Base-by-base conservation (phyloP, 306 rosid genomes). In the Rosa rugosa region DNA sequence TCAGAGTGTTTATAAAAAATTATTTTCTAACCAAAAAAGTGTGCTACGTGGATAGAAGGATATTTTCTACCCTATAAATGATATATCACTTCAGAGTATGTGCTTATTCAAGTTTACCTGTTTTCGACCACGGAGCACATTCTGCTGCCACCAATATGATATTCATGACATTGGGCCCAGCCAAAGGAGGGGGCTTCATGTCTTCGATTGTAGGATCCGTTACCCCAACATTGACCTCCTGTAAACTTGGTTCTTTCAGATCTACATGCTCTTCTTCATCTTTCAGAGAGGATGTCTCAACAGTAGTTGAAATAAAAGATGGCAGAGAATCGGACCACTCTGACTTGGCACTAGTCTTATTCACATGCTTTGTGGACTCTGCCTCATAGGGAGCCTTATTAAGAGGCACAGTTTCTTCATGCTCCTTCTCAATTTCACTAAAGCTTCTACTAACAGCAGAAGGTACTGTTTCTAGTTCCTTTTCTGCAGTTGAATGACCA, bases 61-160 rank as follows among this genome's bases (percentile, higher is more conserved):
- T 75, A 81, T 41, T 20, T 6, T 25, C 8, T 42, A 70, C 71
- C 18, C 38, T 8, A 69, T 53, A 64, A 65, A 53, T 62, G 25
- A 12, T n/a, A 49, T 64, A 38, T 71, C 53, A 14, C 59, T 81
- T 68, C 81, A 65, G 47, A 75, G 27, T 34, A 51, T 62, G 77
- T 69, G 63, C 72, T 16, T 60, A 45, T 34, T 53, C 7, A 44
- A 72, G 53, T 76, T 73, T 89, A 93, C 99, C 99, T 82, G 99
- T 91, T 89, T 95, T 93, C 4, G 89, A 80, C 91, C 91, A 95
- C 44, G 99, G 99, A 88, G 93, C 91, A 75, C 99, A 95, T 85
- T 95, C 99, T 66, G 90, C 93, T 20, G 99, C 89, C 46, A 87
- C 97, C 81, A 95, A 57, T 79, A 95, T 86, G 82, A 95, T 23